Base-by-base conservation (phyloP, 352 stramenopile genomes). In the Phytophthora pseudosyringae region DNA sequence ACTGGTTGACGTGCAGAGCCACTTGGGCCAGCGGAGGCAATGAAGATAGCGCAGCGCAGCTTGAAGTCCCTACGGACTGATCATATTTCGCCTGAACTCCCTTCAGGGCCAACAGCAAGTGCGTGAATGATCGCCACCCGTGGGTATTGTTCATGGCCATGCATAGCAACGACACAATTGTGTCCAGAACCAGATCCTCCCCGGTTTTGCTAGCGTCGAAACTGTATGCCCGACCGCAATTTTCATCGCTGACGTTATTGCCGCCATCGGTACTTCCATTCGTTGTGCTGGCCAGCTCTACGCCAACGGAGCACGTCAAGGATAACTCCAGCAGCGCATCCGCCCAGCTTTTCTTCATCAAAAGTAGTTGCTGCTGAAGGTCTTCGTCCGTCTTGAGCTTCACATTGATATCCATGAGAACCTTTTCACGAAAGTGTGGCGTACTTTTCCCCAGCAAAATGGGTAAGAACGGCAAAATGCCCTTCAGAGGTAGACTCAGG, bases 351-450 rank as follows among this genome's bases (percentile, higher is more conserved):
- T 85, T 77, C 48, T 91, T 90, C 71, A 91, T 89, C 26, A 75
- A 49, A 3, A 96, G 54, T 28, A 96, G 48, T n/a, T 91, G 79
- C 32, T 91, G 81, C 41, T 94, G 83, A n/a, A 80, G 54, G 0
- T 72, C 49, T 48, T 88, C 75, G 26, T 94, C 82, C 0, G 83
- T 96, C 59, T 96, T 96, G 10, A 96, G 71, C 67, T 86, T 88
- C 12, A 96, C 83, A 48, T 90, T 94, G 40, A 96, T 84, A n/a
- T 94, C 86, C 85, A 96, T 93, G 9, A 96, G 69, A 8, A 94
- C 78, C 36, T 90, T 89, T 49, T 96, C 88, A 2, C 88, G 81
- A 50, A 86, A 82, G 28, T 67, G 59, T 0, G 71, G 50, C 1
- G 78, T 86, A n/a, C 78, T 82, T 28, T 76, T 76, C 2, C 71